Base-by-base conservation (phyloP, 176 grass and related monocot genomes). In the Avena atlantica region DNA sequence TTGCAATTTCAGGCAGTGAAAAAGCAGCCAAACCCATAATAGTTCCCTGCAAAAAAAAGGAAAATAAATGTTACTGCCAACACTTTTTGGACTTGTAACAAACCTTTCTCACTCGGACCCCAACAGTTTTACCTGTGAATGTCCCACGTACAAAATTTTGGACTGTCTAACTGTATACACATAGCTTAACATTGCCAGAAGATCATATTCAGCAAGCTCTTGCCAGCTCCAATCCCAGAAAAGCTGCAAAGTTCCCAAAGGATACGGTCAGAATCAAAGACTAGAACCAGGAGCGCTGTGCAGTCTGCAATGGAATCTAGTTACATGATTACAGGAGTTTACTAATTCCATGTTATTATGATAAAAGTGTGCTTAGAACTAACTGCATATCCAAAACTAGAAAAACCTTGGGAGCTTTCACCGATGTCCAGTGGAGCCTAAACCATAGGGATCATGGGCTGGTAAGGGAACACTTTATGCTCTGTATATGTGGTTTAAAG, bases 141-240 rank as follows among this genome's bases (percentile, higher is more conserved):
- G 96, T 9, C 96, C 93, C 58, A 98, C 79, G 48, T 94, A 98
- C 52, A 79, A 68, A 84, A 98, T 79, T 98, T 93, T 95, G 44
- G 90, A 92, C 74, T 91, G 82, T 80, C 86, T 90, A 81, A 87
- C 29, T 66, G 78, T 87, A 64, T 94, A 84, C 4, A 98, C 82
- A 81, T 94, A 98, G 34, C 76, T 94, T 92, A 98, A 75, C 93
- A 91, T 95, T 71, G 96, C 90, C 69, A 82, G 61, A 81, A 95
- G 88, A 67, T 95, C 96, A 80, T 92, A 92, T 88, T 98, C 88
- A 79, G 92, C 93, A 16, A 98, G 88, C 82, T 98, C 96, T 87
- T 95, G 90, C 96, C 96, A 98, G 89, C 93, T 98, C 96, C 93
- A 98, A 83, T 98, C 92, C 96, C 93, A 98, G 90, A 98, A 98